Evolutionary conservation across 495 filamentous ascomycete species (phyloP), one percentile per base, ranked within the genome.

Genomic region (Penicillium robsamsonii): DNA sequence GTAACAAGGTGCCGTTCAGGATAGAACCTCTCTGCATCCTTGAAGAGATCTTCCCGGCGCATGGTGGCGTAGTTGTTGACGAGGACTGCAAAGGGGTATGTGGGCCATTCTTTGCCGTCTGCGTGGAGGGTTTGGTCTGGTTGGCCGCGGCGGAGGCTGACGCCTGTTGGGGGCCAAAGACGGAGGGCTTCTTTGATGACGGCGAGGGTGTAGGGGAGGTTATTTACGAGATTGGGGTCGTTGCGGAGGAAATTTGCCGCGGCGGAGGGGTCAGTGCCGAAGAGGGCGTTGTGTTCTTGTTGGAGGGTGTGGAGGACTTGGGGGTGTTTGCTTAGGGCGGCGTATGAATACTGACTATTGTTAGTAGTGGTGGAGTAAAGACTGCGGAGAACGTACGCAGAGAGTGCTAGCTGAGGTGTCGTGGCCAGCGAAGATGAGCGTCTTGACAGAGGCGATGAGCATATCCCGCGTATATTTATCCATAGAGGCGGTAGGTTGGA

Each of bases 131-230:
- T 37, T 24, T 29, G 49, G 35, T 35, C n/a, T 35, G 51, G 50
- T 51, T 24, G 30, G 53, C 68, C 8, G 61, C 72, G 0, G 75
- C 73, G 0, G 22, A 35, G 27, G 25, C 43, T 46, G 4, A 46
- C 1, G 43, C 43, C 43, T 29, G 24, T 46, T 57, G 76, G 70
- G 0, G 79, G 70, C 55, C 64, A 78, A 1, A 81, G 49, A 5
- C 79, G 70, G 10, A 81, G 57, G 0, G 74, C 69, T 53, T 82
- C 81, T 55, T 77, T 80, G 55, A 84, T 73, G 0, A 81, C 69
- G 2, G 78, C 79, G 0, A 64, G 29, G 3, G 78, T 79, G 53
- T 74, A 81, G 2, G 73, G 66, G 11, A 77, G 57, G 15, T 71
- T 44, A 54, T 78, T 77, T 33, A 82, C 53, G 0, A 79, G 51